Base-by-base conservation (phyloP, 768 basidiomycete species). In the Trametes punicea region DNA sequence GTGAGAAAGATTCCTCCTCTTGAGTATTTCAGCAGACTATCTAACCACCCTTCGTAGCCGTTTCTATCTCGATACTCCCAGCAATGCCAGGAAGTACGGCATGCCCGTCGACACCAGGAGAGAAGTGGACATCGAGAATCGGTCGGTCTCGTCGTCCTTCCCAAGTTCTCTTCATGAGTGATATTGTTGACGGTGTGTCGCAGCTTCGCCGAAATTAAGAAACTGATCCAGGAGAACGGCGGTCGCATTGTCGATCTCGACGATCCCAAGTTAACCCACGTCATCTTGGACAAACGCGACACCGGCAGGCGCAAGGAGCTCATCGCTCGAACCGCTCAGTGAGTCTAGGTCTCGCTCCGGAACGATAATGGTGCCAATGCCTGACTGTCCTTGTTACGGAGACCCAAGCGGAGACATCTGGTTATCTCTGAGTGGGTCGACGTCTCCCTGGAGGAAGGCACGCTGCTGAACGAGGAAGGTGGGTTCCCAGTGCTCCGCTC, bases 391-490 rank as follows among this genome's bases (percentile, higher is more conserved):
- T 53, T 47, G 2, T 54, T n/a, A n/a, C n/a, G n/a, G n/a, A 94
- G 93, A 64, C 90, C 91, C 2, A 92, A 89, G 71, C 81, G 85
- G 23, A 83, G 90, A 44, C 81, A 90, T 64, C 77, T 95, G 6
- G 78, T 96, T 8, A 75, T 93, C 50, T 77, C 85, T 0, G 88
- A 90, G 57, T 97, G 82, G 69, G 81, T 97, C 34, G 72, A 80
- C 39, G 86, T 84, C 5, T 93, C 87, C 65, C 65, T 94, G 29
- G 91, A 91, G n/a, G 90, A 94, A 66, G 80, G 77, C 39, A 92
- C 91, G 0, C 68, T 95, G 39, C 76, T 94, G 33, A 85, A 93
- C 67, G 93, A 96, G 71, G 90, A 90, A 60, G 90, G 92, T 87
- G 59, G 70, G 80, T 72, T 48, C 16, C 5, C n/a, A n/a, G n/a